Evolutionary conservation across 1,284 basidiomycete species (phyloP).

Genomic region (Cystobasidium slooffiae): DNA sequence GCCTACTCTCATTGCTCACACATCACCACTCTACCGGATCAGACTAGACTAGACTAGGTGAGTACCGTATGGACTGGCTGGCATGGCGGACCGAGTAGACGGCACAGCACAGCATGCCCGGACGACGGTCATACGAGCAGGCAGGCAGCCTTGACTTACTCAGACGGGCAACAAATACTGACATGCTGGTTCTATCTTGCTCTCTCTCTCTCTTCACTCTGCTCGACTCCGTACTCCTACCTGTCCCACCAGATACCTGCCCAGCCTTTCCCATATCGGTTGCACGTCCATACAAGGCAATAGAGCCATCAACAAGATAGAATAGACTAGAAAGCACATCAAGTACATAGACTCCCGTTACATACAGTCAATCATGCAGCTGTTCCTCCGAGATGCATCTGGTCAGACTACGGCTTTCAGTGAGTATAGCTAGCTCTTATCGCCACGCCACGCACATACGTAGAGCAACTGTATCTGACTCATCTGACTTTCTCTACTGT

Average conservation of each 20-base stretch:
- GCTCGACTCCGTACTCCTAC: slow-evolving; percentile 5
- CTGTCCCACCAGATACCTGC: neutral
- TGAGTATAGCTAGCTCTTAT: slow-evolving; percentile 7
- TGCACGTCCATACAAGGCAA: slow-evolving; percentile 7
- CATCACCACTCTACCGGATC: too few species aligned
- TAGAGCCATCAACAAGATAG: neutral
- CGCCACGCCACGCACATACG: too few species aligned
- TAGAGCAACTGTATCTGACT: neutral
- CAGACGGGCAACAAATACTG: neutral
- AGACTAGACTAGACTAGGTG: too few species aligned
- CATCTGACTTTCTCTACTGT: neutral
- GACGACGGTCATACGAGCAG: neutral
- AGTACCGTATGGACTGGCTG: too few species aligned
- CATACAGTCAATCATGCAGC: slow-evolving; percentile 33
- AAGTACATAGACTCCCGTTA: neutral
- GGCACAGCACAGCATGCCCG: neutral
- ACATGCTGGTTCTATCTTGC: neutral
- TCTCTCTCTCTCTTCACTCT: neutral
- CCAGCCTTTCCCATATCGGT: too few species aligned
- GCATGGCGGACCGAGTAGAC: neutral
- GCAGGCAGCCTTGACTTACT: neutral
- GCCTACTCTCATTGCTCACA: too few species aligned
- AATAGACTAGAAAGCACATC: neutral
- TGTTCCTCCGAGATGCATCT: slow-evolving; percentile 37
- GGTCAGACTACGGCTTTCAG: slow-evolving; percentile 28